Base-by-base conservation (phyloP, 2,329 filamentous ascomycete genomes). In the Thelonectria blattea region DNA sequence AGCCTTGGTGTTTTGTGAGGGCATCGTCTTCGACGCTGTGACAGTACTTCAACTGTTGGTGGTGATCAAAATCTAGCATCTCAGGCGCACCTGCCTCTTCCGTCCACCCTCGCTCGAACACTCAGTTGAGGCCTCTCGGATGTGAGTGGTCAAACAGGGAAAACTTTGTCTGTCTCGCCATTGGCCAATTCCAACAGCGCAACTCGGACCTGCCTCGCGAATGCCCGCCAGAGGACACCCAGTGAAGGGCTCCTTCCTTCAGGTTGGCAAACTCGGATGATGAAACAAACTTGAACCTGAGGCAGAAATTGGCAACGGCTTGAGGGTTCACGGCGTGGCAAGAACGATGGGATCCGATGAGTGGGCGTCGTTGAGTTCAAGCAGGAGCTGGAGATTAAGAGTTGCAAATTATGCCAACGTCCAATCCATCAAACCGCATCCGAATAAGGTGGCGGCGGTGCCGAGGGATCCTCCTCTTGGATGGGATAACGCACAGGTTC, bases 361-460 rank as follows among this genome's bases (percentile, higher is more conserved):
- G 12, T 34, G 8, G 11, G 34, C 11, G 11, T 15, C 3, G 34
- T 15, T 37, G 12, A 37, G 14, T 15, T 37, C 6, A 10, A 34
- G 12, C 12, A 17, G 41, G 41, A 17, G 27, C 27, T 30, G 27
- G 27, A 43, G 15, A 43, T n/a, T 20, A 11, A 43, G 47, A 34
- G 14, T 22, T n/a, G 11, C 17, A 56, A 30, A 8, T 14, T 34
- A n/a, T 27, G 27, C 5, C 5, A 2, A 30, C 27, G 27, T 30
- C 27, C 27, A 30, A 30, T 30, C 7, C 27, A 30, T 17, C 27
- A 30, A 11, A n/a, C 37, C 24, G 9, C 32, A n/a, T 74, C 73
- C 20, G 68, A 68, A 56, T 75, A 76, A 8, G 66, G 62, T 37
- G 71, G 63, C 34, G 71, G 71, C 2, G 72, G 71, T 12, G 68